Percentiles rank a stretch among this genome's conserved stretches.
Conservation (phyloP, 345 rosid species). For the Cardamine resedifolia region DNA sequence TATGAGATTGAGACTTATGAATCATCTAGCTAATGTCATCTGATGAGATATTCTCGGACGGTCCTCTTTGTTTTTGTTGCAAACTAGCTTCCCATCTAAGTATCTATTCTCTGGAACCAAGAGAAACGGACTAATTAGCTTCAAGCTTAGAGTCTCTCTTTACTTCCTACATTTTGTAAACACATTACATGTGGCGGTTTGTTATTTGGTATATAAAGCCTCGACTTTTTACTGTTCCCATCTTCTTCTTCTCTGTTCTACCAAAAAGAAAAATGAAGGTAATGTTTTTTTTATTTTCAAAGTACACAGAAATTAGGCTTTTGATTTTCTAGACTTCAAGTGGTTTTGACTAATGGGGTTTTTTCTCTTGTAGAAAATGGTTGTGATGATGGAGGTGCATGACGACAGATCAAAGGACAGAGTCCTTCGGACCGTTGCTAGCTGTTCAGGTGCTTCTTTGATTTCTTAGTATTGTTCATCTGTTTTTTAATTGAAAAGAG, state of each 20-base stretch:
- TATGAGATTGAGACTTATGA: neutral
- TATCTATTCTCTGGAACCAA: too few relatives aligned
- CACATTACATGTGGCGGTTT: neutral
- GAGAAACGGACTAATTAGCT: too few relatives aligned
- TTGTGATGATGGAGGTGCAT: slow-evolving; percentile 50
- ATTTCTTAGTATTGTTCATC: neutral
- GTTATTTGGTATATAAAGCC: slow-evolving; percentile 2
- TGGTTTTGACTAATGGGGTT: neutral
- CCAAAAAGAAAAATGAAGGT: slow-evolving; percentile 20
- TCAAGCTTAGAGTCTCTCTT: too few relatives aligned
- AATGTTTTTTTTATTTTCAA: neutral
- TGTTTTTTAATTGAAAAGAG: neutral
- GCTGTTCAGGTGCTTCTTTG: slow-evolving; percentile 45
- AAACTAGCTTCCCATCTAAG: too few relatives aligned
- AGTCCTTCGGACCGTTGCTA: slow-evolving; percentile 55
- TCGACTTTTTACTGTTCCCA: neutral
- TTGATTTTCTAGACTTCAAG: neutral
- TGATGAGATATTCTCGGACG: neutral
- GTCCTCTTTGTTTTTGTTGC: neutral
- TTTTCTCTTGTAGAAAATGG: slow-evolving; percentile 54
- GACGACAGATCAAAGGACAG: slow-evolving; percentile 53
- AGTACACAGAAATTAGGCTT: neutral
- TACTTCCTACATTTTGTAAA: too few relatives aligned
- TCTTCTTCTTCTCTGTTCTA: neutral
- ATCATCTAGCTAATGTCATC: neutral